These are phyloP conservation scores for Sonneratia alba DNA, from an alignment of 345 rosid species.

Conservation along the genomic window DNA sequence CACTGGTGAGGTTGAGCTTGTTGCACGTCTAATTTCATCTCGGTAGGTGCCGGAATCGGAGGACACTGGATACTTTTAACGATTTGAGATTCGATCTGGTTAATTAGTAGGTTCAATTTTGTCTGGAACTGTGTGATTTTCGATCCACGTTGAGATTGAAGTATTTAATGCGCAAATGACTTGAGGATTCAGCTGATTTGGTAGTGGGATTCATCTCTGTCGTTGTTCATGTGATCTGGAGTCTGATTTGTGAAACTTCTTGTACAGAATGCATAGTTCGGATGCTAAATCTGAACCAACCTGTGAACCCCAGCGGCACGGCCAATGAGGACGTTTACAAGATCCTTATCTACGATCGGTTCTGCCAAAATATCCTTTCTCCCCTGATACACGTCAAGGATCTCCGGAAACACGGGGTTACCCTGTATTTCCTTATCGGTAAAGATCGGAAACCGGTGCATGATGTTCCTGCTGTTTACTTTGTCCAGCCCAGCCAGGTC, in stretches of 20 bases:
- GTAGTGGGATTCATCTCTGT: neutral
- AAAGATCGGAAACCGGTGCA: conserved; percentile 72
- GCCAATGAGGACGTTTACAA: conserved; percentile 89
- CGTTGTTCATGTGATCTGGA: neutral
- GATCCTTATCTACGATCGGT: conserved; percentile 85
- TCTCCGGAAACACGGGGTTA: conserved; percentile 90
- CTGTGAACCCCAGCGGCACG: conserved; percentile 63
- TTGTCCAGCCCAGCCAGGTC: conserved; percentile 61
- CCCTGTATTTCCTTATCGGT: conserved; percentile 80
- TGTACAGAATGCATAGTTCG: conserved; percentile 73
- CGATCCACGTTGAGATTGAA: neutral
- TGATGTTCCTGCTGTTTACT: conserved; percentile 90
- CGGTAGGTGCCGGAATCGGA: neutral
- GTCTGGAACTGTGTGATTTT: neutral
- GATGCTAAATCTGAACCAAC: conserved; percentile 94
- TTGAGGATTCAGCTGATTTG: neutral
- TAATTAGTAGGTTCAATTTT: neutral
- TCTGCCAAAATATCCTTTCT: conserved; percentile 88
- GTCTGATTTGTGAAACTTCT: neutral
- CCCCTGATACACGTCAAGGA: conserved; percentile 96
- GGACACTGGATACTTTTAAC: neutral
- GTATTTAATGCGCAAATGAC: neutral
- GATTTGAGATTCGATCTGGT: neutral
- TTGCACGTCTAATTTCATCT: neutral
- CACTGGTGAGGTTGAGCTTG: neutral